Evolutionary conservation across 352 stramenopile genomes (phyloP).

Genomic region (Phytophthora cactorum): DNA sequence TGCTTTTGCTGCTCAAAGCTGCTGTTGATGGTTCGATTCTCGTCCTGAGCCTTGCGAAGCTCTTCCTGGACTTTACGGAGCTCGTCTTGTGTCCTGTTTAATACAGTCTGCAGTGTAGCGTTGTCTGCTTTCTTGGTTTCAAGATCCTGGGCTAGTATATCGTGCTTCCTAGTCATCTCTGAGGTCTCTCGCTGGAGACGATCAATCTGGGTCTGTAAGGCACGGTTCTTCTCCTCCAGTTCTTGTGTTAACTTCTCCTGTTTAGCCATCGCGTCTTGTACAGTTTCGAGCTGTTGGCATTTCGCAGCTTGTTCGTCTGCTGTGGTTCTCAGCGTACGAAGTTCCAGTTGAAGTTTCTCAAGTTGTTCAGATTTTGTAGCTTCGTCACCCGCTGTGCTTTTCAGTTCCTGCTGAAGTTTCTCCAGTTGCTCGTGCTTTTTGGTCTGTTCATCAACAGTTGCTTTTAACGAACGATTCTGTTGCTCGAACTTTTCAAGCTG

Average conservation of each 20-base stretch:
- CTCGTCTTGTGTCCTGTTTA: slow-evolving; percentile 23
- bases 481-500: slow-evolving; percentile 28
- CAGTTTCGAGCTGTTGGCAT: slow-evolving; percentile 15
- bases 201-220: slow-evolving; percentile 19
- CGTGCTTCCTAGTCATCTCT: slow-evolving; percentile 10
- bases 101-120: slow-evolving; percentile 6
- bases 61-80: slow-evolving; percentile 20
- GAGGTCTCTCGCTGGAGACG: slow-evolving; percentile 14
- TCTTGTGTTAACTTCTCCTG: slow-evolving; percentile 26
- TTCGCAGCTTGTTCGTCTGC: slow-evolving; percentile 17
- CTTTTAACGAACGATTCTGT: slow-evolving; percentile 23
- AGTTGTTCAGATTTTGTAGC: slow-evolving; percentile 18
- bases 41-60: slow-evolving; percentile 25
- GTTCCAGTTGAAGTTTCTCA: slow-evolving; percentile 27
- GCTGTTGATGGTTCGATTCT: slow-evolving; percentile 29
- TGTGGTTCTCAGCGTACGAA: slow-evolving; percentile 19
- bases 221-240: slow-evolving; percentile 20
- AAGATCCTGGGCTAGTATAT: slow-evolving; percentile 12
- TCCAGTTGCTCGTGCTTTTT: slow-evolving; percentile 26
- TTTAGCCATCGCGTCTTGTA: slow-evolving; percentile 24
- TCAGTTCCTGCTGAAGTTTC: slow-evolving; percentile 31
- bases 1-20: slow-evolving; percentile 34
- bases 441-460: slow-evolving; percentile 16
- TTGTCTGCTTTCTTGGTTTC: slow-evolving; percentile 24
- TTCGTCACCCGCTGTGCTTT: slow-evolving; percentile 13